phyloP scores from a whole-genome alignment of 805 yeast species.

The Suhomyces canberraensis region DNA sequence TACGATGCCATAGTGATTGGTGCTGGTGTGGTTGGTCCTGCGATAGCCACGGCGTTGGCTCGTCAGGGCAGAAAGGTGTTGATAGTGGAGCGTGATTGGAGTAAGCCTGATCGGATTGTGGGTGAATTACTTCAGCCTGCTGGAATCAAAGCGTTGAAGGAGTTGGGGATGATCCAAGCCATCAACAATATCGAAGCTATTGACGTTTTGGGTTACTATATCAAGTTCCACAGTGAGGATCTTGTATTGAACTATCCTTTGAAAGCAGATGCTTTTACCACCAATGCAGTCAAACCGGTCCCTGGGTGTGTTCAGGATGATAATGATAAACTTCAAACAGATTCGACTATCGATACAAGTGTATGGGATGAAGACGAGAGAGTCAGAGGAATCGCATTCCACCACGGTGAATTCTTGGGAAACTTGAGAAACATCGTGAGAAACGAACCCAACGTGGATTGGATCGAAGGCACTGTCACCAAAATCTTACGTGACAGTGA shows the following conservation, averaged over 20 bases:
- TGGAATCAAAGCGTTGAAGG: constrained; percentile 80
- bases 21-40: constrained; percentile 98
- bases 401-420: constrained; percentile 83
- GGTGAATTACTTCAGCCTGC: constrained; percentile 98
- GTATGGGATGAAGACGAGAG: constrained; percentile 60
- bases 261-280: constrained; percentile 44
- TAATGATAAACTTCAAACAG: constrained; percentile 51
- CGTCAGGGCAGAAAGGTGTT: constrained; percentile 83
- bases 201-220: constrained; percentile 75
- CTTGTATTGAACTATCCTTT: constrained; percentile 70
- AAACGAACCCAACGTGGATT: constrained; percentile 68
- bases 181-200: constrained; percentile 75
- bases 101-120: constrained; percentile 91
- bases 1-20: constrained; percentile 90
- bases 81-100: constrained; percentile 83
- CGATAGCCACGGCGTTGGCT: constrained; percentile 85
- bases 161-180: constrained; percentile 79
- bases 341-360: constrained; percentile 43
- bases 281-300: constrained; percentile 46
- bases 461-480: constrained; percentile 81
- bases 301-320: constrained; percentile 55
- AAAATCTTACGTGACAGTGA: constrained; percentile 54
- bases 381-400: constrained; percentile 80
- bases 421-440: constrained; percentile 73
- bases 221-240: constrained; percentile 58